Percentiles rank a stretch among this genome's conserved stretches.
phyloP scores from a whole-genome alignment of 225 moss, liverwort and hornwort genomes.

The Pleurozium schreberi region DNA sequence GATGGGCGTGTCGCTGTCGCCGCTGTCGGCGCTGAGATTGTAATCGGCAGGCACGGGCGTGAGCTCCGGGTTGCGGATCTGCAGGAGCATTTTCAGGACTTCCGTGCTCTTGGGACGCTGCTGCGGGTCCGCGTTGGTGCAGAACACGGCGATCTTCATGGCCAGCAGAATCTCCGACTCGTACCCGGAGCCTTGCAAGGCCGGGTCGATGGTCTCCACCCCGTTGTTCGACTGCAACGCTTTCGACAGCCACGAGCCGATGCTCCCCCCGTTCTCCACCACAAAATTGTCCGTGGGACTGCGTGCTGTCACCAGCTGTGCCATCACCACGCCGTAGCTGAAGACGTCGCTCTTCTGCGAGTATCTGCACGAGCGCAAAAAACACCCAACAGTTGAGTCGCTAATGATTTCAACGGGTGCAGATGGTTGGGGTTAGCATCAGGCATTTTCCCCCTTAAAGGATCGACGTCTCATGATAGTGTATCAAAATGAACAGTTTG shows the following conservation, averaged over 20 bases:
- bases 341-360: slow-evolving; percentile 70
- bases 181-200: slow-evolving; percentile 20
- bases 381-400: neutral
- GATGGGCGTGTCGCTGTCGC: neutral
- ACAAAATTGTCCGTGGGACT: slow-evolving; percentile 66
- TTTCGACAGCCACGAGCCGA: slow-evolving; percentile 52
- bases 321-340: slow-evolving; percentile 67
- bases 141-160: slow-evolving; percentile 79
- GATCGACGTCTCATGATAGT: neutral
- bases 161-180: slow-evolving; percentile 53
- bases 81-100: slow-evolving; percentile 53
- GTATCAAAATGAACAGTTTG: neutral
- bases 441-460: neutral
- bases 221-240: slow-evolving; percentile 23
- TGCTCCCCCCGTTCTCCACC: slow-evolving; percentile 50
- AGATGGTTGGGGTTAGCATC: neutral
- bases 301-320: slow-evolving; percentile 49
- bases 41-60: neutral
- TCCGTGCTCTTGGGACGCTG: slow-evolving; percentile 66
- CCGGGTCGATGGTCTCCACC: slow-evolving; percentile 48
- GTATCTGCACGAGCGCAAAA: slow-evolving; percentile 16
- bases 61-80: slow-evolving; percentile 45
- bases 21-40: neutral
- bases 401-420: neutral
- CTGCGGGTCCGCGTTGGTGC: slow-evolving; percentile 32